These are phyloP conservation scores for Athelia psychrophila DNA, from an alignment of 1,284 basidiomycete genomes.

Conservation along the genomic window DNA sequence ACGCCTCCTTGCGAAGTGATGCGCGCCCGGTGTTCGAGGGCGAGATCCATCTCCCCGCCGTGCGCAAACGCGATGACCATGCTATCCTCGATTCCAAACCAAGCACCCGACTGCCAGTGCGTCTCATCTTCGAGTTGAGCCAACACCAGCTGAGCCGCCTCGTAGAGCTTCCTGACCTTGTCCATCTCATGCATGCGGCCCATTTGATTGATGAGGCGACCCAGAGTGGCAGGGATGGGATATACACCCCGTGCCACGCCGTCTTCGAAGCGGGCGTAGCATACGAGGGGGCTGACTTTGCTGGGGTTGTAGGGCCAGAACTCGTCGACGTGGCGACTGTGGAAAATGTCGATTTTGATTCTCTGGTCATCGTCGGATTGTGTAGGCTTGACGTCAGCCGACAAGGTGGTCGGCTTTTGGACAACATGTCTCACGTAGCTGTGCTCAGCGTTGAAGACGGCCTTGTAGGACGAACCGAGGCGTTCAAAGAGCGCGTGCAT, in stretches of 20 bases:
- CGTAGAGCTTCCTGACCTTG: slow-evolving; percentile 67
- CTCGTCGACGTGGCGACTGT: slow-evolving; percentile 40
- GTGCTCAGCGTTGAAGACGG: slow-evolving; percentile 14
- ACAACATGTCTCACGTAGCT: background rate
- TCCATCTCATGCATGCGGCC: slow-evolving; percentile 62
- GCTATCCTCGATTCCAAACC: slow-evolving; percentile 81
- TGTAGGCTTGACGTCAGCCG: background rate
- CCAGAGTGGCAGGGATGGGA: slow-evolving; percentile 55
- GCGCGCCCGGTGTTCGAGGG: slow-evolving; percentile 78
- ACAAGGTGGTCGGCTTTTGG: slow-evolving; percentile 10
- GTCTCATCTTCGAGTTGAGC: slow-evolving; percentile 41
- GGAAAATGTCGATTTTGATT: slow-evolving; percentile 23
- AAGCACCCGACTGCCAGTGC: slow-evolving; percentile 52
- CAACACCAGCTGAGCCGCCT: slow-evolving; percentile 65
- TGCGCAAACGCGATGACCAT: slow-evolving; percentile 88
- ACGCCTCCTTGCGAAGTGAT: slow-evolving; percentile 77
- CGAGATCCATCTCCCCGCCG: slow-evolving; percentile 74
- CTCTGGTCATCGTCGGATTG: background rate
- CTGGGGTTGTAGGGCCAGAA: slow-evolving; percentile 30
- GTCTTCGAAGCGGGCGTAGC: slow-evolving; percentile 36
- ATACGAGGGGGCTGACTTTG: slow-evolving; percentile 24
- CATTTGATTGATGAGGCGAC: slow-evolving; percentile 63
- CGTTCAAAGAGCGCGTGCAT: slow-evolving; percentile 19
- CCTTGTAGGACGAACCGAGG: slow-evolving; percentile 28
- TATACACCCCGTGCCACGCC: slow-evolving; percentile 37